phyloP scores from a whole-genome alignment of 1,139 yeast species.

The Suhomyces guaymorum region DNA sequence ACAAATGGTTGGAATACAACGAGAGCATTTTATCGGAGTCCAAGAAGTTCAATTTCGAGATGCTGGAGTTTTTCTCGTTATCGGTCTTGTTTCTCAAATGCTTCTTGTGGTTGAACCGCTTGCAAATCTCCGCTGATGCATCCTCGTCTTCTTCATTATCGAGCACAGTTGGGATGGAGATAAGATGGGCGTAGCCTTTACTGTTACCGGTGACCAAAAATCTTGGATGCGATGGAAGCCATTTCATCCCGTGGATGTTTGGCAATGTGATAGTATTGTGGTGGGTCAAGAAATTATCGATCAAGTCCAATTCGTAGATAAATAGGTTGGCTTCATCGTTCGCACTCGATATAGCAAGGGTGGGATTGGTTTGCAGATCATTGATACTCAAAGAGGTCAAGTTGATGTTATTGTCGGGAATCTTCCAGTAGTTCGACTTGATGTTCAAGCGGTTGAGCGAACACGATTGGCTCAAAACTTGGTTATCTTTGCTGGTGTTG shows the following conservation, averaged over 20 bases:
- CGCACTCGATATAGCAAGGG: slow-evolving; percentile 68
- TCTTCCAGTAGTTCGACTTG: slow-evolving; percentile 70
- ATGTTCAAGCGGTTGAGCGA: slow-evolving; percentile 44
- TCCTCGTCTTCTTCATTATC: slow-evolving; percentile 33
- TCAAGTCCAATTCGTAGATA: slow-evolving; percentile 57
- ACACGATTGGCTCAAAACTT: slow-evolving; percentile 41
- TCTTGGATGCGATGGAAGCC: slow-evolving; percentile 50
- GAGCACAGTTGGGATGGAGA: slow-evolving; percentile 52
- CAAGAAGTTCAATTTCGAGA: slow-evolving; percentile 32
- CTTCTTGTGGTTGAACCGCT: slow-evolving; percentile 71
- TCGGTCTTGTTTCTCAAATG: slow-evolving; percentile 44
- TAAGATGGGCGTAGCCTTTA: slow-evolving; percentile 67
- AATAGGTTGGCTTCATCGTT: slow-evolving; percentile 55
- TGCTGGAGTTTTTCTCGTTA: slow-evolving; percentile 19
- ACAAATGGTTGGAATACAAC: slow-evolving; percentile 62
- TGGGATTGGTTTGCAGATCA: slow-evolving; percentile 21
- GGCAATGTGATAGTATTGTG: slow-evolving; percentile 75
- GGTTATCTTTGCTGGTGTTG: slow-evolving; percentile 31
- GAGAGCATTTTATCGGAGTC: slow-evolving; percentile 41
- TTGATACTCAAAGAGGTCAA: slow-evolving; percentile 56
- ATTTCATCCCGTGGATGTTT: slow-evolving; percentile 61
- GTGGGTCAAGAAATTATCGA: slow-evolving; percentile 56
- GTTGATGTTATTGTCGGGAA: slow-evolving; percentile 57
- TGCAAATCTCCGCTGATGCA: slow-evolving; percentile 66
- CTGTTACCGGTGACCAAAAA: slow-evolving; percentile 67